phyloP scores from a whole-genome alignment of 768 basidiomycete species.

The Tephrocybe sp. region DNA sequence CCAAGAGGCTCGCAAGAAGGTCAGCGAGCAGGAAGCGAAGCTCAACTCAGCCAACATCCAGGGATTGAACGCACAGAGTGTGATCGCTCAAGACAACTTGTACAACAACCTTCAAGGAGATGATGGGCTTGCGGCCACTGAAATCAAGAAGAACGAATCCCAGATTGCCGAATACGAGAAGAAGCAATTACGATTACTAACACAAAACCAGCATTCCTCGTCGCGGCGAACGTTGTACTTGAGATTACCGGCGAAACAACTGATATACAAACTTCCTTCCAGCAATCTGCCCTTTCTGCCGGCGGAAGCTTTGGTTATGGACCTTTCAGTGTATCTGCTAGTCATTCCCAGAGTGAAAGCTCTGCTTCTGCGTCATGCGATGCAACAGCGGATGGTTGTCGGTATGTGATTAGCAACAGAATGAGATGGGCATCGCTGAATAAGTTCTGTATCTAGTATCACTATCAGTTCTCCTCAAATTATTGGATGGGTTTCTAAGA shows the following conservation, averaged over 20 bases:
- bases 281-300: not conserved
- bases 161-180: not conserved
- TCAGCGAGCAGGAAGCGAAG: not conserved
- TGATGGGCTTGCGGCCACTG: not conserved
- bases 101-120: conserved; percentile 1
- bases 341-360: not conserved
- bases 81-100: not conserved
- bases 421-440: not conserved
- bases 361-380: not conserved
- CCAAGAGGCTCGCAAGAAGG: not conserved
- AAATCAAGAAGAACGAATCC: not conserved
- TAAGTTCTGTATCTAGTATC: not conserved
- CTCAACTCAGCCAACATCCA: not conserved
- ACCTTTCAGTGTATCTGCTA: not conserved
- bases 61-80: not conserved
- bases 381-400: not conserved
- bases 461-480: not conserved
- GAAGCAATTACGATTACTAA: not conserved
- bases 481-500: not conserved
- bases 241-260: conserved; percentile 7
- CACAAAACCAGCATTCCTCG: not conserved
- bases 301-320: not conserved
- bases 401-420: not conserved
- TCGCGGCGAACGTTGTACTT: conserved; percentile 4
- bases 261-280: conserved; percentile 3